A percentile compares a stretch with the other conserved stretches of the same genome.
These are phyloP conservation scores for Penicillium flavigenum DNA, from an alignment of 495 filamentous ascomycete species.

Conservation along the genomic window DNA sequence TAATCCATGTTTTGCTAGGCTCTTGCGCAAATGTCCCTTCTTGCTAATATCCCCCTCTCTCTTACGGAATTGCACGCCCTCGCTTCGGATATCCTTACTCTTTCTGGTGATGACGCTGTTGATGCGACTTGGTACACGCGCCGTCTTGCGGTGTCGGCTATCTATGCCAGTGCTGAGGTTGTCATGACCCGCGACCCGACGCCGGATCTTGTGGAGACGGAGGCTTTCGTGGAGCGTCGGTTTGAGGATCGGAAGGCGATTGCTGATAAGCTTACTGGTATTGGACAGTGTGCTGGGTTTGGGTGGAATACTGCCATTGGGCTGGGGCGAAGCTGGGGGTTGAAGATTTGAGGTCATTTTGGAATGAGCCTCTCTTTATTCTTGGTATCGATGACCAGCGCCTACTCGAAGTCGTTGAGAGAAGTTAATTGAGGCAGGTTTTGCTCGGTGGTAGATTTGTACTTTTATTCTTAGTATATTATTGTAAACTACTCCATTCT, in stretches of 20 bases:
- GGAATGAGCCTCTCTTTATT: neutral
- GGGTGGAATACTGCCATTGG: constrained; percentile 56
- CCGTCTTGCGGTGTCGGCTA: constrained; percentile 67
- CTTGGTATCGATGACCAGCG: neutral
- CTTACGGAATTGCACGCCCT: constrained; percentile 76
- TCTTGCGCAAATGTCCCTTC: constrained; percentile 82
- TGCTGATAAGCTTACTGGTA: constrained; percentile 55
- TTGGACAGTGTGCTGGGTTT: constrained; percentile 76
- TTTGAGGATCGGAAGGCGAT: constrained; percentile 65
- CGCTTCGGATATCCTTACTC: constrained; percentile 81
- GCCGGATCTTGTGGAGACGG: constrained; percentile 66
- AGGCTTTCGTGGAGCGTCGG: constrained; percentile 72
- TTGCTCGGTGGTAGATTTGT: neutral
- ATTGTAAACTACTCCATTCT: constrained; percentile 18
- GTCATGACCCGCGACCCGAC: constrained; percentile 89
- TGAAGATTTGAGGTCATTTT: constrained; percentile 39
- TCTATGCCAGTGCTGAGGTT: constrained; percentile 84
- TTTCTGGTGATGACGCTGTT: constrained; percentile 77
- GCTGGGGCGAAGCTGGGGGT: constrained; percentile 46
- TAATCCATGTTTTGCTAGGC: constrained; percentile 53
- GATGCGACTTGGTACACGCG: constrained; percentile 92
- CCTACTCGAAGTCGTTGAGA: neutral
- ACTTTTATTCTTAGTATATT: neutral
- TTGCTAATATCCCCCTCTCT: constrained; percentile 70
- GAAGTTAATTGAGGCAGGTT: neutral